Base-by-base conservation (phyloP, 768 basidiomycete genomes). In the Wakefieldia striispora region DNA sequence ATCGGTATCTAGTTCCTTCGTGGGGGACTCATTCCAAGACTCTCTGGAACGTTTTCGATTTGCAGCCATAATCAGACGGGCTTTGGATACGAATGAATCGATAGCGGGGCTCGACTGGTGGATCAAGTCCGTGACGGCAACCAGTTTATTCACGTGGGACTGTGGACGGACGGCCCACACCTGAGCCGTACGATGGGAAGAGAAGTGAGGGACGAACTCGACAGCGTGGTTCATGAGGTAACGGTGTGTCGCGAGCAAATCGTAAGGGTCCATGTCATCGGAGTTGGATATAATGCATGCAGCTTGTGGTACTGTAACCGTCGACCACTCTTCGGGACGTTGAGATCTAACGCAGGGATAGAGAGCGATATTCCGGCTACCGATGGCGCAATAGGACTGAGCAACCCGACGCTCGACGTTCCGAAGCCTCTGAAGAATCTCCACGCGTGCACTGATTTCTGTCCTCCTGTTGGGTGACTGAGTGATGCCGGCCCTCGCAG, bases 151-250 rank as follows among this genome's bases (percentile, higher is more conserved):
- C 3, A 88, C 70, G 31, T 89, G 78, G 4, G 71, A 65, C 40
- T 67, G 63, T 0, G 91, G 87, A 2, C 91, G 82, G 26, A 93
- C 78, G 37, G 72, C 57, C 67, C 91, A 87, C 1, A 55, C 67
- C 49, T 82, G 81, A 4, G 68, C 67, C 19, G 66, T 53, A 21
- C 77, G 65, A 60, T 85, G 85, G 21, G 66, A 58, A 38, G 67
- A 56, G 11, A 68, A 60, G 19, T 77, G 67, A 4, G 82, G 77
- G 16, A 83, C 62, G 56, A 84, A 95, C 31, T 78, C 68, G 9
- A 71, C 39, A 2, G 79, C 59, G 17, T 76, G 61, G 7, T 70
- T 64, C 77, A 91, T 81, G 55, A 94, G 70, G 55, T 78, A 77
- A 51, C 80, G 80, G 67, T 94, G 89, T 0, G 82, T 60, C 13